Percentiles rank a stretch among this genome's conserved stretches.
These are phyloP conservation scores for Aspergillus sclerotiicarbonarius DNA, from an alignment of 495 filamentous ascomycete species.

Conservation along the genomic window DNA sequence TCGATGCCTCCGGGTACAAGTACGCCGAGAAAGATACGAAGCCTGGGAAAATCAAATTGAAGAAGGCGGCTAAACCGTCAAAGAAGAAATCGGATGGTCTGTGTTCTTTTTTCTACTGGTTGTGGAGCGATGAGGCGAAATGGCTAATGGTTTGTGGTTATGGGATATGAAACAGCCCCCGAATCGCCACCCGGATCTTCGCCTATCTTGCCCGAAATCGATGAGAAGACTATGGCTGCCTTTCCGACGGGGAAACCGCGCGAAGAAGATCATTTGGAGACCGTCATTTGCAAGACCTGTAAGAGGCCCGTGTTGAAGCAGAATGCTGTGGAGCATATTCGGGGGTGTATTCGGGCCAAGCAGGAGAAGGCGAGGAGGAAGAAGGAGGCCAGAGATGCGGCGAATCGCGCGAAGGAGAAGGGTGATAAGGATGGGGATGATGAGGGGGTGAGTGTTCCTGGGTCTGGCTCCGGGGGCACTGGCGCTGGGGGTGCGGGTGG, in stretches of 20 bases:
- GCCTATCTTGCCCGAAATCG: slow-evolving; percentile 68
- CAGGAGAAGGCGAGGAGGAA: slow-evolving; percentile 77
- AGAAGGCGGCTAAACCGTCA: slow-evolving; percentile 60
- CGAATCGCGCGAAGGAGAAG: slow-evolving; percentile 61
- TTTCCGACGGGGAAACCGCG: slow-evolving; percentile 74
- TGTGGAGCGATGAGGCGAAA: background rate
- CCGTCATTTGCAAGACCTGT: slow-evolving; percentile 78
- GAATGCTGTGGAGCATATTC: slow-evolving; percentile 62
- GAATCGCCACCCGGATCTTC: slow-evolving; percentile 44
- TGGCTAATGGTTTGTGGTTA: background rate
- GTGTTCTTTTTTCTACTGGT: slow-evolving; percentile 15
- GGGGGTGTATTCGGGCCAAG: slow-evolving; percentile 70
- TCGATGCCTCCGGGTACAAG: slow-evolving; percentile 49
- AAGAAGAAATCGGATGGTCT: slow-evolving; percentile 54
- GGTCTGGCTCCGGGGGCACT: background rate
- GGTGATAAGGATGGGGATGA: slow-evolving; percentile 60
- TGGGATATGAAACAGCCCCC: slow-evolving; percentile 18
- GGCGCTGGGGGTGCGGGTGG: slow-evolving; percentile 17
- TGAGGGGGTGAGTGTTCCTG: slow-evolving; percentile 27
- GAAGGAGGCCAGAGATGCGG: slow-evolving; percentile 68
- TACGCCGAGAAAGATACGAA: slow-evolving; percentile 63
- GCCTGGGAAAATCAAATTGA: slow-evolving; percentile 64
- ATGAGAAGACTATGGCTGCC: slow-evolving; percentile 63
- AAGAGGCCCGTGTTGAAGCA: slow-evolving; percentile 68
- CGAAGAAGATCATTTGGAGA: slow-evolving; percentile 60